Evolutionary conservation across 768 basidiomycete species (phyloP).

Genomic region (Terana coerulea): DNA sequence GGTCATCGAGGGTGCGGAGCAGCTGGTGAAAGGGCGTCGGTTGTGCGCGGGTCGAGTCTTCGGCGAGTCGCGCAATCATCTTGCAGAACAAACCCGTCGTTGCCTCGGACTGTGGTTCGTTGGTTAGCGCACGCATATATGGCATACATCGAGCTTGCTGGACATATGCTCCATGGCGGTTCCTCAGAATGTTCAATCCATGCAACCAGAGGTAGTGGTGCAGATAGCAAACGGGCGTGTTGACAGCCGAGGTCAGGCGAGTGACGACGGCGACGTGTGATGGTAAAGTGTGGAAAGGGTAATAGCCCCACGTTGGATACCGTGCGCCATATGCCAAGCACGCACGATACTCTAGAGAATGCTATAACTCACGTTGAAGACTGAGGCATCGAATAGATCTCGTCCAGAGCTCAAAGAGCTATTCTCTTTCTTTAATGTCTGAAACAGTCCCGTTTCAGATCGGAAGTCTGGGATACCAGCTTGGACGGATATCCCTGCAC

Average conservation of each 20-base stretch:
- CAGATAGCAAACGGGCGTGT: neutral
- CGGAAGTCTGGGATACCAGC: slow-evolving; percentile 91
- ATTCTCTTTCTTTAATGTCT: slow-evolving; percentile 72
- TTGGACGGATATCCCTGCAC: slow-evolving; percentile 84
- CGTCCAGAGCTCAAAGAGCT: slow-evolving; percentile 72
- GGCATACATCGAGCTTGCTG: neutral
- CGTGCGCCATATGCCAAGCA: neutral
- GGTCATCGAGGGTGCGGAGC: slow-evolving; percentile 69
- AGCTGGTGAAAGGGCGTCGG: slow-evolving; percentile 82
- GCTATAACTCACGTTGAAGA: slow-evolving; percentile 75
- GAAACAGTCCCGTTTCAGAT: slow-evolving; percentile 77
- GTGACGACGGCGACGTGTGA: too few relatives aligned
- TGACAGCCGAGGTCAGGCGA: too few relatives aligned
- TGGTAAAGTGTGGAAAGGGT: too few relatives aligned
- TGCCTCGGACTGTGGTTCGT: slow-evolving; percentile 53
- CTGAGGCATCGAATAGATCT: slow-evolving; percentile 88
- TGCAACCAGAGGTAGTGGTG: too few relatives aligned
- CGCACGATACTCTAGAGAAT: neutral
- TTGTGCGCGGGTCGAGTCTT: slow-evolving; percentile 62
- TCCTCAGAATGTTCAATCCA: too few relatives aligned
- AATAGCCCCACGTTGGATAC: neutral
- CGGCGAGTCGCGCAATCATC: slow-evolving; percentile 84
- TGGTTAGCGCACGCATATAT: neutral
- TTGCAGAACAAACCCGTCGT: slow-evolving; percentile 79
- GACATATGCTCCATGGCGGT: neutral